Conservation (phyloP, 768 basidiomycete genomes). For the button mushroom (Agaricus bisporus) region DNA sequence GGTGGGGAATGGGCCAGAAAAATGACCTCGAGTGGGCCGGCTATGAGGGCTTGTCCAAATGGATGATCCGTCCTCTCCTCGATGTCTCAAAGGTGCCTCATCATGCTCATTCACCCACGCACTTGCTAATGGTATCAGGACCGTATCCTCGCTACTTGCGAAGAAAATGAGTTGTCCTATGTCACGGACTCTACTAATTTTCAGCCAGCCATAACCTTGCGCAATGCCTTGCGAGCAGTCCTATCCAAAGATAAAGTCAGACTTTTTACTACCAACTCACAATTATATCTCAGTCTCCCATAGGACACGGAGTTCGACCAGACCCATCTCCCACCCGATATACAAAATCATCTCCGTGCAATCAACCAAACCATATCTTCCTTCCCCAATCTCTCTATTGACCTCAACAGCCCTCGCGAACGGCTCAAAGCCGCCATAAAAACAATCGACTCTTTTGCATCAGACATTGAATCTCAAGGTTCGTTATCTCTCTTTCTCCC, state of each 20-base stretch:
- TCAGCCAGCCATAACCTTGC: constrained; percentile 62
- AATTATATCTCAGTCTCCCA: too few species aligned
- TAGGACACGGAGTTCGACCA: constrained; percentile 11
- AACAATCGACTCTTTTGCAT: constrained; percentile 27
- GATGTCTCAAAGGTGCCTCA: constrained; percentile 58
- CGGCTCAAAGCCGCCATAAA: constrained; percentile 32
- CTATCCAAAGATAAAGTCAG: neutral
- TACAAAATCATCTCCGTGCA: constrained; percentile 24
- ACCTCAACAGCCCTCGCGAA: constrained; percentile 27
- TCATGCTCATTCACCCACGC: neutral
- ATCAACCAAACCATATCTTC: constrained; percentile 25
- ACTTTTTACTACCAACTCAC: too few species aligned
- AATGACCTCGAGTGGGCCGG: constrained; percentile 37
- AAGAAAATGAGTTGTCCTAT: constrained; percentile 53
- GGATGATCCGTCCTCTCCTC: constrained; percentile 70
- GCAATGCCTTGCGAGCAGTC: constrained; percentile 41
- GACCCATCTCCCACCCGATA: constrained; percentile 20
- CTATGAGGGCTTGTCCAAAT: constrained; percentile 52
- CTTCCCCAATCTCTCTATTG: constrained; percentile 19
- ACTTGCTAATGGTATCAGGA: constrained; percentile 38
- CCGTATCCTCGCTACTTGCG: constrained; percentile 75
- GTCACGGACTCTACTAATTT: constrained; percentile 68
- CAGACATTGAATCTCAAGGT: constrained; percentile 44
- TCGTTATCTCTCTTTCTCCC: constrained; percentile 5
- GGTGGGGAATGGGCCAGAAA: constrained; percentile 73